Base-by-base conservation (phyloP, 306 rosid genomes). In the Mucuna pruriens region DNA sequence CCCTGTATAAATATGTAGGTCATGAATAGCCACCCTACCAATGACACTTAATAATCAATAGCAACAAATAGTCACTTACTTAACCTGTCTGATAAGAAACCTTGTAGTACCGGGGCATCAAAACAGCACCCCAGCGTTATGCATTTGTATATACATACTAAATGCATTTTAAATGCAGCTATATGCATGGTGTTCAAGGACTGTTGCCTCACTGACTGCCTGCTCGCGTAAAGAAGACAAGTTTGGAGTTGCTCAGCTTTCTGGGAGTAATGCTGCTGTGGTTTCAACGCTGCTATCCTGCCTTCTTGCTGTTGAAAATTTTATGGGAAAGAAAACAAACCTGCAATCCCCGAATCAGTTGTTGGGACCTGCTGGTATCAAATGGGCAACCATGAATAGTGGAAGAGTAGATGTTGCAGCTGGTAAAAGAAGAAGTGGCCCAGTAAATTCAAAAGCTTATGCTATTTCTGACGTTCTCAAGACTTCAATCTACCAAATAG, bases 321-420 rank as follows among this genome's bases (percentile, higher is more conserved):
- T 85, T 88, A 91, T 90, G 98, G 99, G 98, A 80, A 96, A 93
- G 91, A 96, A 87, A 85, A 93, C 94, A 80, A 89, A 49, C 69
- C 63, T 92, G 77, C 97, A 85, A 71, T 86, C 97, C 26, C 79
- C 91, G 0, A 80, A 86, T 51, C 92, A 90, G 29, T 62, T 86
- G 55, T 86, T 89, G 84, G 99, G 98, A 51, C 88, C 94, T 12
- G 88, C 91, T 6, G 88, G 92, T 71, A 91, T 96, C 64, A 94
- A 87, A 90, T 91, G 97, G 99, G 92, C 92, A 34, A 90, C 95
- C 0, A 70, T 78, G 1, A 90, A 91, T 76, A 78, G 79, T 11
- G 85, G 94, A 60, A 96, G 93, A 70, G 76, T 80, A 70, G 98
- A 89, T 34, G 61, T 82, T 79, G 82, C 89, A 2, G 65, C 80